Percentiles rank a stretch among this genome's conserved stretches.
Conservation (phyloP, 2,329 filamentous ascomycete species). For the Parastagonospora avenae region DNA sequence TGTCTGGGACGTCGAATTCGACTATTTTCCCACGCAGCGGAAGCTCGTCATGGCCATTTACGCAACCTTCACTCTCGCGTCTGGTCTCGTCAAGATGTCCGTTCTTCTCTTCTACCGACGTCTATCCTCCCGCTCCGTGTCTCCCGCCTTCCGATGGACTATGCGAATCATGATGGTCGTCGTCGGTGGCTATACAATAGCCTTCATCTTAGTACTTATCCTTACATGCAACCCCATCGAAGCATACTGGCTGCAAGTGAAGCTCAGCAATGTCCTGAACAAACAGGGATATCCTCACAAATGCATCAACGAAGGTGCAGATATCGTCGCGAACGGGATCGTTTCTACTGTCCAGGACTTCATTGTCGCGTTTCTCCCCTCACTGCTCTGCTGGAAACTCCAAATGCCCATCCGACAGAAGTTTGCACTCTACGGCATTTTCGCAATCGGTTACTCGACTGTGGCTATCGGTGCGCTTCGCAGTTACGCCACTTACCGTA, state of each 20-base stretch:
- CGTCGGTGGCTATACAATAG: slow-evolving; percentile 13
- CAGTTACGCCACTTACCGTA: slow-evolving; percentile 8
- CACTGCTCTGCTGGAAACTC: slow-evolving; percentile 25
- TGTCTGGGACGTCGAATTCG: slow-evolving; percentile 19
- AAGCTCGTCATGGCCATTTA: slow-evolving; percentile 22
- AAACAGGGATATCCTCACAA: slow-evolving; percentile 9
- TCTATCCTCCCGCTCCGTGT: slow-evolving; percentile 14
- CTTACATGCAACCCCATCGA: slow-evolving; percentile 14
- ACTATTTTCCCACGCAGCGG: slow-evolving; percentile 8
- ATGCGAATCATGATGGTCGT: slow-evolving; percentile 21
- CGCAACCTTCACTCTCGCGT: slow-evolving; percentile 14
- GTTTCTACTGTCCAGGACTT: slow-evolving; percentile 23
- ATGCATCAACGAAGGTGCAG: slow-evolving; percentile 24
- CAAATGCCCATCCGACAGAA: slow-evolving; percentile 24
- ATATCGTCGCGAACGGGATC: slow-evolving; percentile 15
- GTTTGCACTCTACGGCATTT: slow-evolving; percentile 18
- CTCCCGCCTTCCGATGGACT: slow-evolving; percentile 12
- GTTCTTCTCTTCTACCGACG: slow-evolving; percentile 31
- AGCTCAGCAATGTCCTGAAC: slow-evolving; percentile 4
- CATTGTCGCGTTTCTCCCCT: slow-evolving; percentile 19
- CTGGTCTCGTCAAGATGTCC: slow-evolving; percentile 28
- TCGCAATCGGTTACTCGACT: slow-evolving; percentile 20
- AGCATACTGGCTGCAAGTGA: slow-evolving; percentile 24
- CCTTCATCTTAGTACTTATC: slow-evolving; percentile 15
- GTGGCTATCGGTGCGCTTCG: slow-evolving; percentile 13